phyloP scores from a whole-genome alignment of 208 protist species.

The Leishmania braziliensis region DNA sequence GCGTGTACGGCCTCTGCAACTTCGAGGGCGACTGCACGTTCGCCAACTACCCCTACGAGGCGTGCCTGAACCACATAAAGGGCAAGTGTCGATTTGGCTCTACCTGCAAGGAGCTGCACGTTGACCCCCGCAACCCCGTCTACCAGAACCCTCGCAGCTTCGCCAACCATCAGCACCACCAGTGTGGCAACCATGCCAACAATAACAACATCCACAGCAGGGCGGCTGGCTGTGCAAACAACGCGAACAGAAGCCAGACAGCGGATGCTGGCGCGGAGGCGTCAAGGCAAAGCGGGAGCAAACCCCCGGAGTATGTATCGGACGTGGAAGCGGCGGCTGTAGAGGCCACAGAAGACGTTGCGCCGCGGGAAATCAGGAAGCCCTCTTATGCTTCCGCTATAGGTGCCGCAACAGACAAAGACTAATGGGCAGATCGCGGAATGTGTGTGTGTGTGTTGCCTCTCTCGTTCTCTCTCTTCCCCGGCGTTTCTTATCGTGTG shows the following conservation, averaged over 20 bases:
- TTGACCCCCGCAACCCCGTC: conserved; percentile 56
- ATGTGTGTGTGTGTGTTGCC: not conserved
- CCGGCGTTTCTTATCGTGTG: not conserved
- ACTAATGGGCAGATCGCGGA: not conserved
- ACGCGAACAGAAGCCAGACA: conserved; percentile 12
- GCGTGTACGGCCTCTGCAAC: conserved; percentile 90
- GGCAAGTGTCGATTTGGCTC: conserved; percentile 88
- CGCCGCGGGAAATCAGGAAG: not conserved
- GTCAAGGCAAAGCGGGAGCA: not conserved
- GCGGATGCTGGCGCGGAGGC: conserved; percentile 1
- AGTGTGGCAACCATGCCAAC: conserved; percentile 11
- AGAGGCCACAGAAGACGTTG: not conserved
- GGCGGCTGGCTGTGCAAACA: not conserved
- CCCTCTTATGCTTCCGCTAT: not conserved
- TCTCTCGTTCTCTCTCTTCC: not conserved
- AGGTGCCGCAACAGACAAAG: not conserved
- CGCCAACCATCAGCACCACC: conserved; percentile 40
- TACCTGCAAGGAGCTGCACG: conserved; percentile 89
- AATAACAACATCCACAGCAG: conserved; percentile 18
- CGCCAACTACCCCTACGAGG: conserved; percentile 87
- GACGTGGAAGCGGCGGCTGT: not conserved
- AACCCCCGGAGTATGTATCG: conserved; percentile 1
- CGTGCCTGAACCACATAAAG: conserved; percentile 90
- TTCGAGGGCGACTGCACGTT: conserved; percentile 89
- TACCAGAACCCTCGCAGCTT: conserved; percentile 64